Conservation (phyloP, 2,329 filamentous ascomycete genomes). For the Tolypocladium nubicola region DNA sequence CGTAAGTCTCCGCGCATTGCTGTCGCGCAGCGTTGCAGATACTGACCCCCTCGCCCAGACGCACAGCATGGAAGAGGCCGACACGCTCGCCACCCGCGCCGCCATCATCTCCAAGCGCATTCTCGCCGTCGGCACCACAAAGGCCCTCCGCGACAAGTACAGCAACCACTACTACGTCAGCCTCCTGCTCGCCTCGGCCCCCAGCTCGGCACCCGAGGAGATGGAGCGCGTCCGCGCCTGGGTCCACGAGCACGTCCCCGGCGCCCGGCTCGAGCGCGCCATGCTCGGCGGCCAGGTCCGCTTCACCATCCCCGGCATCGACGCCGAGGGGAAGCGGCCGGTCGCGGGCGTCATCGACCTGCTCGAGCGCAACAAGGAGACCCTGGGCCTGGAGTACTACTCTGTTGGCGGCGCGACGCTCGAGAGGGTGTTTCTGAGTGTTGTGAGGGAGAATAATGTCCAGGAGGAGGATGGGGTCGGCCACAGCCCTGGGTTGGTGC, state of each 20-base stretch:
- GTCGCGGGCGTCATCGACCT: constrained; percentile 24
- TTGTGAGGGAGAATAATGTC: constrained; percentile 49
- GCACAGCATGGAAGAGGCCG: constrained; percentile 85
- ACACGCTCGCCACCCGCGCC: constrained; percentile 66
- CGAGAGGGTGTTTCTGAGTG: constrained; percentile 59
- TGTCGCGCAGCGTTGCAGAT: not conserved
- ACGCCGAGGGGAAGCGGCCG: constrained; percentile 5
- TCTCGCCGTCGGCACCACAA: constrained; percentile 51
- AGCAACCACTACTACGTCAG: constrained; percentile 54
- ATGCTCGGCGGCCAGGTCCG: constrained; percentile 52
- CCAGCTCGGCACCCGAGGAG: constrained; percentile 42
- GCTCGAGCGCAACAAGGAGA: constrained; percentile 45
- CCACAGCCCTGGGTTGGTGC: not conserved
- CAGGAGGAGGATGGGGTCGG: constrained; percentile 8
- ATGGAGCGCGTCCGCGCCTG: constrained; percentile 46
- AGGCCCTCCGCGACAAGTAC: constrained; percentile 45
- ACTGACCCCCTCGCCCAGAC: constrained; percentile 29
- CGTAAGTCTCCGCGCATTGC: constrained; percentile 1
- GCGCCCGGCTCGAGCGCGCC: constrained; percentile 44
- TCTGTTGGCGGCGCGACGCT: constrained; percentile 56
- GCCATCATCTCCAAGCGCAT: constrained; percentile 22
- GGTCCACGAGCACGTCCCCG: constrained; percentile 39
- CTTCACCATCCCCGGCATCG: constrained; percentile 11
- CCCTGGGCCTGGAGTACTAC: constrained; percentile 53
- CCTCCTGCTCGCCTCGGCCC: constrained; percentile 47